phyloP scores from a whole-genome alignment of 225 moss, liverwort and hornwort genomes.

The Marchantia paleacea region DNA sequence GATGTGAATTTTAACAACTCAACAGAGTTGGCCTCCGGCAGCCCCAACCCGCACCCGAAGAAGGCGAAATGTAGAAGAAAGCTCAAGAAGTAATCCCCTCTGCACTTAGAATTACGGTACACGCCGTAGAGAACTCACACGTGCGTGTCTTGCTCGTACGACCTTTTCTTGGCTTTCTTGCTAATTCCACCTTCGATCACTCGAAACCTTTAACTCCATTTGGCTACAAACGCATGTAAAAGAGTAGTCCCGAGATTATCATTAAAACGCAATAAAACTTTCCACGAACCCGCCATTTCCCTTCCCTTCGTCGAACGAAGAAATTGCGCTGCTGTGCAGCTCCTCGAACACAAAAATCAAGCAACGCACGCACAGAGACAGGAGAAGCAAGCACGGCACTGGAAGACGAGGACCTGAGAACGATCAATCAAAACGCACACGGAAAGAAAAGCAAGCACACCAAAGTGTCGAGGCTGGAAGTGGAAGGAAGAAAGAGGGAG shows the following conservation, averaged over 20 bases:
- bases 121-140: neutral
- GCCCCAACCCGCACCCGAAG: neutral
- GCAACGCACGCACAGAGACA: neutral
- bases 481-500: neutral
- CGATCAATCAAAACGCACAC: neutral
- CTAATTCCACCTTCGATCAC: neutral
- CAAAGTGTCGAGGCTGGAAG: neutral
- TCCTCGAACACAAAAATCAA: neutral
- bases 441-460: neutral
- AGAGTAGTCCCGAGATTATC: neutral
- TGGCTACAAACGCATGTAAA: neutral
- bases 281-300: neutral
- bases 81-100: neutral
- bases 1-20: constrained; percentile 1
- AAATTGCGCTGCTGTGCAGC: neutral
- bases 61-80: neutral
- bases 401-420: neutral
- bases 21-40: neutral
- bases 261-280: neutral
- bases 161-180: constrained; percentile 8
- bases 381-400: neutral
- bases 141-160: neutral
- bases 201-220: neutral
- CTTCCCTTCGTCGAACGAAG: neutral
- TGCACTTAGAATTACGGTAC: neutral